These are phyloP conservation scores for Zygnema cylindricum DNA, from an alignment of 139 green algal species.

Conservation along the genomic window DNA sequence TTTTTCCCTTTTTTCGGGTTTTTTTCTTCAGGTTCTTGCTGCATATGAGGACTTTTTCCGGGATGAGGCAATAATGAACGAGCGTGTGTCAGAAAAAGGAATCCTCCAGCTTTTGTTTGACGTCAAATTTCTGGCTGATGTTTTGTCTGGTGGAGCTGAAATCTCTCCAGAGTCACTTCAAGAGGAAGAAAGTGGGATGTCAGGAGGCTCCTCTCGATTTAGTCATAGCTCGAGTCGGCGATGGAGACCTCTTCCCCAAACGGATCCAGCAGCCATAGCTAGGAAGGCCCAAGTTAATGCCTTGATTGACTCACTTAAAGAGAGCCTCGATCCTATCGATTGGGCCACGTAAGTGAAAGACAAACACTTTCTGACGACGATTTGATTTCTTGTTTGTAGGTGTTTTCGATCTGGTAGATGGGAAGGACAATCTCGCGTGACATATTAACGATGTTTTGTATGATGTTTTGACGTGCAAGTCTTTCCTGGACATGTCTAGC, in stretches of 20 bases:
- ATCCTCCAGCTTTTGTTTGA: slow-evolving; percentile 93
- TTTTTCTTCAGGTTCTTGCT: slow-evolving; percentile 23
- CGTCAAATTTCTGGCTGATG: slow-evolving; percentile 75
- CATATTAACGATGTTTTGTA: no score
- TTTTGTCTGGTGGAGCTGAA: slow-evolving; percentile 72
- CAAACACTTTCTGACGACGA: no score
- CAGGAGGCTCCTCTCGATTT: not conserved
- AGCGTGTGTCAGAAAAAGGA: slow-evolving; percentile 78
- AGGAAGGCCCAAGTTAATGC: not conserved
- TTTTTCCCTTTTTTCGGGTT: not conserved
- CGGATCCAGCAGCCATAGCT: slow-evolving; percentile 7
- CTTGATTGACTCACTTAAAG: slow-evolving; percentile 11
- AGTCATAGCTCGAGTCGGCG: not conserved
- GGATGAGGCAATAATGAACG: slow-evolving; percentile 24
- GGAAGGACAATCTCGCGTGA: no score
- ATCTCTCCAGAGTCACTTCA: slow-evolving; percentile 1
- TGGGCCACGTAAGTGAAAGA: slow-evolving; percentile 88
- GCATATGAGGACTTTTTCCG: slow-evolving; percentile 18
- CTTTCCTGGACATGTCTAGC: no score
- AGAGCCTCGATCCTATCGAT: slow-evolving; percentile 92
- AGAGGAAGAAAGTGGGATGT: not conserved
- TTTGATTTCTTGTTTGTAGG: no score
- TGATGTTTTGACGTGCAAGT: no score
- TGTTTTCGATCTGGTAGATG: no score
- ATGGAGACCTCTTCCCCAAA: not conserved